phyloP scores from a whole-genome alignment of 768 basidiomycete species.

The Lactarius sp. region DNA sequence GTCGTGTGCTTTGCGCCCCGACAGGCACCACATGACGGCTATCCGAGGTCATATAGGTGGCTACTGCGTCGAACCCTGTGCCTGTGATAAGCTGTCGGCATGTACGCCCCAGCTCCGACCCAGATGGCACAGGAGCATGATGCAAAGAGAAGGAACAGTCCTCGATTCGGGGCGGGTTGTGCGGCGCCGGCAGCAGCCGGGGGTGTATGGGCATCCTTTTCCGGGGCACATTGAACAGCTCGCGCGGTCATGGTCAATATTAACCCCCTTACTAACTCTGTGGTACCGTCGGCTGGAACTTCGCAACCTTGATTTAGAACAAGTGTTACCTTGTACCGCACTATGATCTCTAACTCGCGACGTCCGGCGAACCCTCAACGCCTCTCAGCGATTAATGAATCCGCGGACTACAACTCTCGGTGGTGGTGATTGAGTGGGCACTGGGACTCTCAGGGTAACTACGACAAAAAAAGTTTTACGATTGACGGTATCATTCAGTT shows the following conservation, averaged over 20 bases:
- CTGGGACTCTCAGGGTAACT: not conserved
- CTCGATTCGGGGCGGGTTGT: not conserved
- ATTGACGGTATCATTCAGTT: not conserved
- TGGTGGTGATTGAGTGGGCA: not conserved
- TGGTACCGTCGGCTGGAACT: too few species aligned
- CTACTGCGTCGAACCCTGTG: not conserved
- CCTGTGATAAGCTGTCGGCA: not conserved
- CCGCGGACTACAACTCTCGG: not conserved
- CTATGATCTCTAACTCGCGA: too few species aligned
- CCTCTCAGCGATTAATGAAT: not conserved
- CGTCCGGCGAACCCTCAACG: not conserved
- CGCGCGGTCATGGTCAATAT: too few species aligned
- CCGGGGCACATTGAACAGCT: too few species aligned
- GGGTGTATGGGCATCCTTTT: not conserved
- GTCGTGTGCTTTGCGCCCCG: not conserved
- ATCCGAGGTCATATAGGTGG: not conserved
- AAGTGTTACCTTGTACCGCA: not conserved
- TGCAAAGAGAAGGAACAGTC: not conserved
- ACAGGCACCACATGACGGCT: not conserved
- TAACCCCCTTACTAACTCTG: too few species aligned
- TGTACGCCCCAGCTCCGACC: not conserved
- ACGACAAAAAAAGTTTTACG: not conserved
- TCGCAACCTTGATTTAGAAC: not conserved
- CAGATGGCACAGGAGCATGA: not conserved
- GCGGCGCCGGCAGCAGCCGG: not conserved